Evolutionary conservation across 345 rosid genomes (phyloP).

Genomic region (thale cress (Arabidopsis thaliana)): DNA sequence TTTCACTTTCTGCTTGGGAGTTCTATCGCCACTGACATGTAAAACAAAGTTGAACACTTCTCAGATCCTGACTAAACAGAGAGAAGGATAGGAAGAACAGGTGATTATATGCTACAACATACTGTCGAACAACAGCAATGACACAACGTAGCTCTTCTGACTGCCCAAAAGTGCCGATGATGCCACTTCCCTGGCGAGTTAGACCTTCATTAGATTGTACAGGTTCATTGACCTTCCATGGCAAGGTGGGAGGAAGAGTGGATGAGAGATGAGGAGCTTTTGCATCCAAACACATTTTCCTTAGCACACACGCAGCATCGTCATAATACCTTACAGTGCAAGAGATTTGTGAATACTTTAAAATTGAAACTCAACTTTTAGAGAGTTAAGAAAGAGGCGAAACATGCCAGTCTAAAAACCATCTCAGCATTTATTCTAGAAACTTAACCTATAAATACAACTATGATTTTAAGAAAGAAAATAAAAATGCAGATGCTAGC

Average conservation of each 20-base stretch:
- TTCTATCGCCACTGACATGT: slow-evolving; percentile 89
- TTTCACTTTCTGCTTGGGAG: slow-evolving; percentile 99
- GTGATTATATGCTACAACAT: slow-evolving; percentile 47
- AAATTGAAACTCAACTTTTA: neutral
- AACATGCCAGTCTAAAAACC: neutral
- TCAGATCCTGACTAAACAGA: slow-evolving; percentile 26
- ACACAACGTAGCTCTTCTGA: slow-evolving; percentile 99
- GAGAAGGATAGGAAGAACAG: neutral
- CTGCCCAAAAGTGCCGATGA: slow-evolving; percentile 92
- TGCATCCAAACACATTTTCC: slow-evolving; percentile 98
- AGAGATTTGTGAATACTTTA: slow-evolving; percentile 26
- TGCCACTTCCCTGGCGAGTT: slow-evolving; percentile 98
- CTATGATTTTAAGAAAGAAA: neutral
- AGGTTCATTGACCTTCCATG: slow-evolving; percentile 93
- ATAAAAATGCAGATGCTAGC: slow-evolving; percentile 35
- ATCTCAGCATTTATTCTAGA: slow-evolving; percentile 4
- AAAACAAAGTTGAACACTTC: slow-evolving; percentile 19
- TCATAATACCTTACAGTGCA: slow-evolving; percentile 78
- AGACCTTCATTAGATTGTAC: slow-evolving; percentile 82
- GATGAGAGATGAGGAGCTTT: slow-evolving; percentile 99
- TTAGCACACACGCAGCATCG: slow-evolving; percentile 96
- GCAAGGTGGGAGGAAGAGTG: slow-evolving; percentile 84
- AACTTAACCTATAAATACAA: neutral
- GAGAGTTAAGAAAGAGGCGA: neutral
- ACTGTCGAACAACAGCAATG: slow-evolving; percentile 96